Conservation (phyloP, 2,329 filamentous ascomycete genomes). For the Fusarium scirpi region DNA sequence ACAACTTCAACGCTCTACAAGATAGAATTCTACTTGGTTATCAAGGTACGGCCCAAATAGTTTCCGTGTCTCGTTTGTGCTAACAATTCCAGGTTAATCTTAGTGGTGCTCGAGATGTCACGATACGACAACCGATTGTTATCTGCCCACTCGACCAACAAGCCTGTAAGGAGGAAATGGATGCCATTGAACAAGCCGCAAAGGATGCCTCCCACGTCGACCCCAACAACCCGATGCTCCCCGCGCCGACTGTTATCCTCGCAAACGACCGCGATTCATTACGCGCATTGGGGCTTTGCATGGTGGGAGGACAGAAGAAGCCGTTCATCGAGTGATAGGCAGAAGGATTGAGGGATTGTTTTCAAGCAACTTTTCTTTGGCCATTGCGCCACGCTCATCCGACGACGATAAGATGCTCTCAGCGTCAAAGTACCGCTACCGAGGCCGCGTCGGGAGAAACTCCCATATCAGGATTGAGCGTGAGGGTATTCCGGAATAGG, state of each 20-base stretch:
- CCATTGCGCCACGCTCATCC: conserved; percentile 24
- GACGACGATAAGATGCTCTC: conserved; percentile 16
- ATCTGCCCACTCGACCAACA: conserved; percentile 96
- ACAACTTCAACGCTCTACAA: conserved; percentile 96
- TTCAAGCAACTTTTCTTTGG: conserved; percentile 27
- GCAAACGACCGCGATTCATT: conserved; percentile 77
- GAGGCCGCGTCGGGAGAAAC: conserved; percentile 37
- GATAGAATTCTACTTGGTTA: conserved; percentile 95
- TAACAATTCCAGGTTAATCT: conserved; percentile 77
- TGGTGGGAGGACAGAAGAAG: conserved; percentile 73
- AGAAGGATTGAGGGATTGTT: conserved; percentile 15
- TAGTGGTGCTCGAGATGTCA: conserved; percentile 87
- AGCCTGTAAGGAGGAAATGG: conserved; percentile 98
- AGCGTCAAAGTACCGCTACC: conserved; percentile 28
- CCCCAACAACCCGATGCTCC: conserved; percentile 91
- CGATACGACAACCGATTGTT: conserved; percentile 90
- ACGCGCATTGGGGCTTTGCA: conserved; percentile 71
- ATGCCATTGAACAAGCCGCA: conserved; percentile 94
- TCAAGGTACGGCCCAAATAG: conserved; percentile 74
- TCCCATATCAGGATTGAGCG: conserved; percentile 31
- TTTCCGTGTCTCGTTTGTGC: conserved; percentile 25
- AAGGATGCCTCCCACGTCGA: conserved; percentile 91
- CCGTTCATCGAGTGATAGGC: conserved; percentile 69
- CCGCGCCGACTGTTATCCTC: conserved; percentile 83
- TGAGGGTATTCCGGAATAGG: conserved; percentile 13